Percentiles rank a stretch among this genome's conserved stretches.
Evolutionary conservation across 1,284 basidiomycete species (phyloP).

Genomic region (Pyrrhoderma lamaoense): DNA sequence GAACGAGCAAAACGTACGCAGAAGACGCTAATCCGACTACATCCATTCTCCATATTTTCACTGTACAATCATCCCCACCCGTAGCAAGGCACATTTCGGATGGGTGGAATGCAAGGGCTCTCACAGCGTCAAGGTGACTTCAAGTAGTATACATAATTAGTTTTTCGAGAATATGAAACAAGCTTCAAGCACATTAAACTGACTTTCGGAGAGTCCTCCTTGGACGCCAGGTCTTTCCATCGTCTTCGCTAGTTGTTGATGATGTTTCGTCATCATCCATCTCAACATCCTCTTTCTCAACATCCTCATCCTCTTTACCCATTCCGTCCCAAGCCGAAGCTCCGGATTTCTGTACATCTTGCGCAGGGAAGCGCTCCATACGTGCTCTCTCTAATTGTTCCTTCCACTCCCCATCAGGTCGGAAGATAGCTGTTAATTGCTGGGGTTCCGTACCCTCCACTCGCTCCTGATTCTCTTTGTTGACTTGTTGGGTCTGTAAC

Average conservation of each 20-base stretch:
- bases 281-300: conserved; percentile 53
- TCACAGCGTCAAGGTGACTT: conserved; percentile 91
- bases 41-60: conserved; percentile 93
- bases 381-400: conserved; percentile 49
- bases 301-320: conserved; percentile 48
- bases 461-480: conserved; percentile 37
- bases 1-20: conserved; percentile 41
- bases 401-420: conserved; percentile 78
- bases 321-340: conserved; percentile 38
- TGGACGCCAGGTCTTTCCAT: conserved; percentile 77
- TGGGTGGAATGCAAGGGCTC: conserved; percentile 84
- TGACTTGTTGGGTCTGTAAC: conserved; percentile 23
- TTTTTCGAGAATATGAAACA: conserved; percentile 14
- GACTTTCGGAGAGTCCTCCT: conserved; percentile 82
- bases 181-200: conserved; percentile 31
- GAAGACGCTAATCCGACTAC: conserved; percentile 62
- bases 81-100: conserved; percentile 79
- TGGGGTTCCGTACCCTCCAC: conserved; percentile 40
- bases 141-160: conserved; percentile 10
- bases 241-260: conserved; percentile 55
- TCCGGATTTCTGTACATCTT: conserved; percentile 32
- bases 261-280: conserved; percentile 35
- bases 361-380: conserved; percentile 23
- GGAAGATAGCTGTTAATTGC: conserved; percentile 76
- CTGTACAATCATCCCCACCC: conserved; percentile 90